phyloP scores from a whole-genome alignment of 306 rosid species.

The Myrica gale region DNA sequence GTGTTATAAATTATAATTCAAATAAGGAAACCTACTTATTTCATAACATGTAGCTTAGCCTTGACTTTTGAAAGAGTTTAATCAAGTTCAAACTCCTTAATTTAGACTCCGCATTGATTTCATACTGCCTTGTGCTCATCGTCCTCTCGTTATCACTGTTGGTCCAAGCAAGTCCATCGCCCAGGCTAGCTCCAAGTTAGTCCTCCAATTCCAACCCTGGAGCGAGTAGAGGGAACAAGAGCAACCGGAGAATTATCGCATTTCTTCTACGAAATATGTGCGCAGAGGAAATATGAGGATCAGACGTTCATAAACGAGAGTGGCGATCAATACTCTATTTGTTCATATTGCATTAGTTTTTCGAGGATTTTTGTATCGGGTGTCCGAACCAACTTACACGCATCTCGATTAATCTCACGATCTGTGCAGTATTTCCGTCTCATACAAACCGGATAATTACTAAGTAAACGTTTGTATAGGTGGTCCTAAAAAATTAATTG shows the following conservation, averaged over 20 bases:
- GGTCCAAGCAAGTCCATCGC: background rate
- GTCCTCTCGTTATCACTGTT: background rate
- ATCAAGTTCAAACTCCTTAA: too few relatives aligned
- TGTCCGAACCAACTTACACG: too few relatives aligned
- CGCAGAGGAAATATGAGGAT: constrained; percentile 8
- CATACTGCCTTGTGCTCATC: background rate
- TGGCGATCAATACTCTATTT: constrained; percentile 58
- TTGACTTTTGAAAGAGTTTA: too few relatives aligned
- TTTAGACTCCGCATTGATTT: too few relatives aligned
- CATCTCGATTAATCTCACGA: too few relatives aligned
- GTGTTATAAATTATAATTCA: too few relatives aligned
- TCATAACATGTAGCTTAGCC: too few relatives aligned
- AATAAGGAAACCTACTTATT: too few relatives aligned
- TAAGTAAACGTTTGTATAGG: too few relatives aligned
- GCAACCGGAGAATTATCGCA: constrained; percentile 15
- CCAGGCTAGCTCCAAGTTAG: background rate
- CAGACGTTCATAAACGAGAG: constrained; percentile 36
- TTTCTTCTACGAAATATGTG: constrained; percentile 47
- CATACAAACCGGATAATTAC: too few relatives aligned
- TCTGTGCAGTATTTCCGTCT: too few relatives aligned
- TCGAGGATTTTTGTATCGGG: background rate
- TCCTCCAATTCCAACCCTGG: background rate
- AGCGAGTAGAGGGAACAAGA: background rate
- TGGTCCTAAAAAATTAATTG: too few relatives aligned
- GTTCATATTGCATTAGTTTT: constrained; percentile 47